phyloP scores from a whole-genome alignment of 163 green algal species.

The Scenedesmus sp. region DNA sequence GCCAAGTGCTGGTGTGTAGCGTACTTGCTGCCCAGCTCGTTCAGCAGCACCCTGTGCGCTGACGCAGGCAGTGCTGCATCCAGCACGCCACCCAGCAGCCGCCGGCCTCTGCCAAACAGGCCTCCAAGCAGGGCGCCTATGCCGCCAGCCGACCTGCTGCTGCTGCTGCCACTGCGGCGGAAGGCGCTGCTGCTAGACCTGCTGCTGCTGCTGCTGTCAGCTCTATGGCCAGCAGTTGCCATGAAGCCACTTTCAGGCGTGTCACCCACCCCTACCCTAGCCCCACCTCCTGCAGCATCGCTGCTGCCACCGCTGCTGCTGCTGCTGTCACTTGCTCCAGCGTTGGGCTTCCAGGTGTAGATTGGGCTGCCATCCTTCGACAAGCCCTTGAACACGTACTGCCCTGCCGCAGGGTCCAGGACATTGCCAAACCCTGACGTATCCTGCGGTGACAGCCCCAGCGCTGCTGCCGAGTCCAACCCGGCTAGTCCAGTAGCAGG shows the following conservation, averaged over 20 bases:
- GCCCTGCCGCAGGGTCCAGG: neutral
- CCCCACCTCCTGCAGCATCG: neutral
- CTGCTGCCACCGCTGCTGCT: conserved; percentile 29
- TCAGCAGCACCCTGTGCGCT: neutral
- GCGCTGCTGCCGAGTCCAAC: neutral
- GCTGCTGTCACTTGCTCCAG: conserved; percentile 2
- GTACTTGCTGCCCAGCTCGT: neutral
- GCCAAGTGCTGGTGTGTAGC: neutral
- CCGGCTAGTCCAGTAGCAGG: neutral
- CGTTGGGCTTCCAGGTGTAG: conserved; percentile 16
- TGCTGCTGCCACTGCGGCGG: neutral
- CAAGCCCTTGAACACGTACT: conserved; percentile 39
- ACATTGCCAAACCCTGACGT: neutral
- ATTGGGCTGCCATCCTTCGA: conserved; percentile 24
- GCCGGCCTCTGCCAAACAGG: conserved; percentile 13
- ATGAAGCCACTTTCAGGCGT: neutral
- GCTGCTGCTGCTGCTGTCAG: neutral
- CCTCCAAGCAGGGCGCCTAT: conserved; percentile 10
- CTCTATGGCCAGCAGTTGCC: neutral
- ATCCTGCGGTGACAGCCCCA: neutral
- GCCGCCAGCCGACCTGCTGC: neutral
- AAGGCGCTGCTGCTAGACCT: neutral
- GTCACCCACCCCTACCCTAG: neutral
- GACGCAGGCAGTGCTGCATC: neutral
- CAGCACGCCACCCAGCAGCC: neutral